phyloP scores from a whole-genome alignment of 1,139 yeast species.

The Hansenula lynferdii region DNA sequence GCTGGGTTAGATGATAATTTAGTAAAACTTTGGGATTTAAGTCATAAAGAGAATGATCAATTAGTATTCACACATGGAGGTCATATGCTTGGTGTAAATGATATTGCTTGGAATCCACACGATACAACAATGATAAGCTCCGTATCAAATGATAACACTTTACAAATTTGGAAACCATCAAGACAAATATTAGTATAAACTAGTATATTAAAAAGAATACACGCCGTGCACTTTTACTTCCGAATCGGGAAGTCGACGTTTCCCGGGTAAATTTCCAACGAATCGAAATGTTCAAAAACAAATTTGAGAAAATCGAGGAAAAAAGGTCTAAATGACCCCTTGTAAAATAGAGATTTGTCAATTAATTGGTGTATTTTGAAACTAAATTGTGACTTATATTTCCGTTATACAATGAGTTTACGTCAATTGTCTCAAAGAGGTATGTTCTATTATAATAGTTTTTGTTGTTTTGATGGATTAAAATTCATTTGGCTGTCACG shows the following conservation, averaged over 20 bases:
- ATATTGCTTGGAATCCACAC: slow-evolving; percentile 80
- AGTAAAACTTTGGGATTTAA: slow-evolving; percentile 67
- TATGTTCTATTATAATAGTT: too few relatives aligned
- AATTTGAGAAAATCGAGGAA: slow-evolving; percentile 1
- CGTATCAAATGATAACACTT: slow-evolving; percentile 83
- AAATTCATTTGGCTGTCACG: too few relatives aligned
- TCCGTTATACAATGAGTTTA: slow-evolving; percentile 16
- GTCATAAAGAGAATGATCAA: slow-evolving; percentile 33
- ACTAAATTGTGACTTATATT: too few relatives aligned
- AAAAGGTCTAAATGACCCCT: slow-evolving; percentile 1
- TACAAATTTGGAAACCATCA: slow-evolving; percentile 68
- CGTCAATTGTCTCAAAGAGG: slow-evolving; percentile 23
- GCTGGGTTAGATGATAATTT: slow-evolving; percentile 64
- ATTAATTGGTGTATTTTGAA: too few relatives aligned
- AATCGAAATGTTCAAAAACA: not conserved
- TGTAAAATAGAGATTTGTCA: too few relatives aligned
- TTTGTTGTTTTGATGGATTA: too few relatives aligned
- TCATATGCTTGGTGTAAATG: slow-evolving; percentile 84
- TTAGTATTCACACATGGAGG: slow-evolving; percentile 80
- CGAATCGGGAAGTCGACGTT: slow-evolving; percentile 5
- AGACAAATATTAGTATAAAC: not conserved
- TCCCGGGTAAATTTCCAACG: not conserved
- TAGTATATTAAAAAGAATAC: too few relatives aligned
- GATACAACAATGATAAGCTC: slow-evolving; percentile 78
- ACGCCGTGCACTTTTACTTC: slow-evolving; percentile 2